Evolutionary conservation across 768 basidiomycete genomes (phyloP), one percentile per base, ranked within the genome.

Genomic region (Amanita rubescens): DNA sequence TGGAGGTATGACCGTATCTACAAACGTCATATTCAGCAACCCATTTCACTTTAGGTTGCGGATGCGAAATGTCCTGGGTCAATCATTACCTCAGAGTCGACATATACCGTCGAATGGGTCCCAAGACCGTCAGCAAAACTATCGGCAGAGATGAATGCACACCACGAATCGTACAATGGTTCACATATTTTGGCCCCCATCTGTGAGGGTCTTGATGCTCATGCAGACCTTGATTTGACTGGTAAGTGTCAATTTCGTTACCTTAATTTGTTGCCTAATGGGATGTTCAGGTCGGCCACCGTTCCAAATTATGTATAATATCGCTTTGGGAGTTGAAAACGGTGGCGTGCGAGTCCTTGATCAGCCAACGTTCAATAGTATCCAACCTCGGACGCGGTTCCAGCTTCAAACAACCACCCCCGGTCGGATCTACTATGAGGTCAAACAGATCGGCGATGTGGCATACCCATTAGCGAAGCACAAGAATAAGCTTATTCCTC

Each of bases 231-330:
- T n/a, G 84, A 87, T 17, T 71, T 97, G 43, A 78, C 76, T 50
- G 91, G 91, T 86, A 44, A 38, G 42, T 8, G 3, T 50, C 27
- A n/a, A 1, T 34, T 32, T 46, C 3, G 33, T 24, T 11, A n/a
- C n/a, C 4, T 48, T 15, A 15, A 19, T 11, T 37, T 20, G 11
- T 39, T 15, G 37, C 24, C 24, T 12, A 20, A 37, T 38, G 19
- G 22, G 15, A 19, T 35, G 35, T 8, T 24, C 60, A 89, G 94
- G 94, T 48, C 82, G 84, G 19, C 84, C 91, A n/a, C 94, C 94
- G 0, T 97, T 94, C 79, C 86, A 95, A 64, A 84, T 95, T 57
- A 85, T 81, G 78, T 96, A 94, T 67, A 88, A 90, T 58, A 81
- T 92, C 51, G 90, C 86, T 1, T 78, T 80, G 63, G 77, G 84